Evolutionary conservation across 768 basidiomycete genomes (phyloP), one percentile per base, ranked within the genome.

Genomic region (Amanita rimosa): DNA sequence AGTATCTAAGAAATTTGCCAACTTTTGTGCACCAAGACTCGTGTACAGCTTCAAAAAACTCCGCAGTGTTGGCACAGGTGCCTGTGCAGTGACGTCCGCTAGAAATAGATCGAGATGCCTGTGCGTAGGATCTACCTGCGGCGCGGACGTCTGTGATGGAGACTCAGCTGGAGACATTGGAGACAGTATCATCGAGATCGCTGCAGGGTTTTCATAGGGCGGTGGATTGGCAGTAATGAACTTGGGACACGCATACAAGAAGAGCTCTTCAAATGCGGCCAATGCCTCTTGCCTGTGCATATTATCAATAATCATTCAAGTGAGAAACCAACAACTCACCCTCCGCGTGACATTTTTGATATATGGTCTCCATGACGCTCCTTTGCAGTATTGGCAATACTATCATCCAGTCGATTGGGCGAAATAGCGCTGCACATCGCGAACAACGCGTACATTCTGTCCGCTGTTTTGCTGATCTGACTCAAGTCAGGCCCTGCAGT

Each of bases 31-130:
- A 52, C 90, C 93, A 46, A 99, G 79, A 43, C 85, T 89, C 5
- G 93, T 93, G 70, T 99, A 99, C 54, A 99, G 72, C 65, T 96
- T 94, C 57, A 99, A 67, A 76, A 98, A 83, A 62, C 87, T 90
- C 45, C 92, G 78, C 17, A 96, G 74, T 1, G 90, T 93, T 2
- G 91, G 83, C 2, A 90, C 87, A 6, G 80, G 79, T 6, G 80
- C 67, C 53, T 87, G 79, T 1, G 88, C 81, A 40, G 75, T 68
- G 31, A 90, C 87, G 55, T 91, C 88, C 0, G 83, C 67, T 21
- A 95, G 75, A 76, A 97, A 93, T 21, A 95, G 75, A 24, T 75
- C 70, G 44, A 93, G 76, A 57, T 96, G 93, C 21, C 92, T 82
- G 46, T 84, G 81, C 0, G 85, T 83, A 29, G 92, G 82, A 58